Evolutionary conservation across 2,329 filamentous ascomycete genomes (phyloP).

Genomic region (Colletotrichum gigasporum): DNA sequence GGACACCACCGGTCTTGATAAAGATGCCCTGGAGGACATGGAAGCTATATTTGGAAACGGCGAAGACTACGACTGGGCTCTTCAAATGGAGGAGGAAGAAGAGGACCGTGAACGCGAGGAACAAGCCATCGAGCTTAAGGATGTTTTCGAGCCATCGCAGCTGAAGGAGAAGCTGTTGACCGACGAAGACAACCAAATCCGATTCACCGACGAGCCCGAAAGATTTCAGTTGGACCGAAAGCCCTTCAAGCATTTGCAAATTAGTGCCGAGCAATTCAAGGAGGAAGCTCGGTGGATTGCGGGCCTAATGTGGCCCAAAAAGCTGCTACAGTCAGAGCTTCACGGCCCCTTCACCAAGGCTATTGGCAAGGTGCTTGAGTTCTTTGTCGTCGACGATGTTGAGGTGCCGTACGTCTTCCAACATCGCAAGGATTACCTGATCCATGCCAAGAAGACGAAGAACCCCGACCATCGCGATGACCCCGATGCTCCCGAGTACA

Average conservation of each 20-base stretch:
- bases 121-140: constrained; percentile 90
- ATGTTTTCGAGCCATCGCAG: constrained; percentile 97
- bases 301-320: constrained; percentile 88
- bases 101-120: constrained; percentile 82
- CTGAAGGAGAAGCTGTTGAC: constrained; percentile 94
- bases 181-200: constrained; percentile 92
- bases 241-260: constrained; percentile 82
- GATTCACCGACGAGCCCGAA: constrained; percentile 89
- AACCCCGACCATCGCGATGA: constrained; percentile 71
- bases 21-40: constrained; percentile 95
- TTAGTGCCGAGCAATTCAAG: constrained; percentile 85
- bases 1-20: constrained; percentile 86
- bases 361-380: constrained; percentile 91
- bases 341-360: constrained; percentile 86
- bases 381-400: constrained; percentile 92
- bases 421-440: constrained; percentile 96
- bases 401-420: constrained; percentile 99
- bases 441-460: constrained; percentile 80
- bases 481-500: constrained; percentile 75
- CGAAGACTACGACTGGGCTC: constrained; percentile 93
- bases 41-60: constrained; percentile 90
- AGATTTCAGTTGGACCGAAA: constrained; percentile 93
- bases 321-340: constrained; percentile 76
- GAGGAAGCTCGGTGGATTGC: constrained; percentile 95
- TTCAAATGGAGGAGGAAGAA: constrained; percentile 87